Base-by-base conservation (phyloP, 371 early-diverging fungal genomes). In the Haplosporangium sp. region DNA sequence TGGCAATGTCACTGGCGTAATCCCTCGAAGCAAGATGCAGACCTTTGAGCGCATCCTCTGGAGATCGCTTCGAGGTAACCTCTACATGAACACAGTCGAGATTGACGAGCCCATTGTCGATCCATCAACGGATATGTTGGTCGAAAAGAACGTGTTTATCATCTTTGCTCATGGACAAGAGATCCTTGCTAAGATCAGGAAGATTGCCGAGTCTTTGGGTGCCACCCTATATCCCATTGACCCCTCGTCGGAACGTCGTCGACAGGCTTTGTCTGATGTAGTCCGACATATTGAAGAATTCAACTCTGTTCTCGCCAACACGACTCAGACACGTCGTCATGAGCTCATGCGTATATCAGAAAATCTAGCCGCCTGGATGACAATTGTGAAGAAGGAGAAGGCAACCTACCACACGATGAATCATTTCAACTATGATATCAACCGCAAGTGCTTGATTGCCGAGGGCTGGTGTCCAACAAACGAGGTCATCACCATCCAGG, bases 351-450 rank as follows among this genome's bases (percentile, higher is more conserved):
- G 92, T 58, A 91, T 98, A 21, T 89, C 97, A 8, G 94, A 93
- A 67, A 90, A 91, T 55, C 64, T 98, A 71, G 87, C 90, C 41
- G 85, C 91, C 21, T 99, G 99, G 99, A 88, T 90, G 55, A 92
- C 91, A 6, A 90, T 95, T 47, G 92, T 97, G 63, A 93, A 92
- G 81, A 99, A 98, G 86, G 98, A 99, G 76, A 98, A 98, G 90
- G 95, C 95, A n/a, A 93, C 97, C 64, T 98, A 96, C 85, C 94
- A 97, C 77, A 92, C 94, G 42, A 92, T 98, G 94, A 98, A 99
- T 79, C 83, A 91, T 77, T 96, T 98, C 85, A 95, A 93, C 82
- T 94, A 96, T 80, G 98, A 98, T 76, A 85, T 84, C 54, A 95
- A 92, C 81, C 92, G 96, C 73, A 96, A 96, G 83, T 94, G 95